These are phyloP conservation scores for Rhizophora apiculata DNA, from an alignment of 345 rosid genomes.

Conservation along the genomic window DNA sequence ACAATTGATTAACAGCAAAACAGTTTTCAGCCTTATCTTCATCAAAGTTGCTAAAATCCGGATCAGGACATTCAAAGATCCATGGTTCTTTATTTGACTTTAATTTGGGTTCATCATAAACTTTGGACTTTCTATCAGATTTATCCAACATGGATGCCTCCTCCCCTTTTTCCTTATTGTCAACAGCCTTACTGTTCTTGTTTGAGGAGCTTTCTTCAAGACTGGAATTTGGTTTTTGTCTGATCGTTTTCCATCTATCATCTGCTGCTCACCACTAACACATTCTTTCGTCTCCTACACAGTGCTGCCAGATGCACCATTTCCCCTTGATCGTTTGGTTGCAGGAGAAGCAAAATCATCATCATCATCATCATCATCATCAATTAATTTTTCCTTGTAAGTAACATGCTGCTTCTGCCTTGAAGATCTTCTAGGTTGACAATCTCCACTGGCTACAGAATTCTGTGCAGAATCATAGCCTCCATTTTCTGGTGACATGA, in stretches of 20 bases:
- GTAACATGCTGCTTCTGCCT: conserved; percentile 45
- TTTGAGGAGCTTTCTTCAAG: conserved; percentile 23
- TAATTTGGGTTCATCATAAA: conserved; percentile 13
- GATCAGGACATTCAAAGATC: conserved; percentile 45
- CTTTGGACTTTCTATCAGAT: conserved; percentile 6
- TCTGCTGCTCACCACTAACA: conserved; percentile 14
- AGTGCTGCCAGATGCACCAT: conserved; percentile 9
- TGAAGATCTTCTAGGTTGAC: conserved; percentile 42
- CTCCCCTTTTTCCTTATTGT: conserved; percentile 26
- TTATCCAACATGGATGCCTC: conserved; percentile 12
- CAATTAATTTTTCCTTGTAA: conserved; percentile 28
- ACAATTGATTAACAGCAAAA: conserved; percentile 67
- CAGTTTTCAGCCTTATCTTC: conserved; percentile 33
- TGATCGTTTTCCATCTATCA: conserved; percentile 15
- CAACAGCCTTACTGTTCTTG: conserved; percentile 24
- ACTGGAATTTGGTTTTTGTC: conserved; percentile 25
- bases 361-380: conserved; percentile 35
- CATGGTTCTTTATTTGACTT: conserved; percentile 11
- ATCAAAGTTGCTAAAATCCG: conserved; percentile 73
- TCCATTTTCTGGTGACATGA: conserved; percentile 22
- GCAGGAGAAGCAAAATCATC: conserved; percentile 32
- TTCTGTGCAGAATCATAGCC: conserved; percentile 19
- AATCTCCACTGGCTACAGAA: conserved; percentile 19
- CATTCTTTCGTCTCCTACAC: conserved; percentile 22
- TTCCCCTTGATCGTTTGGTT: conserved; percentile 35